Evolutionary conservation across 257 asterid genomes (phyloP).

Genomic region (Osmanthus fragrans): DNA sequence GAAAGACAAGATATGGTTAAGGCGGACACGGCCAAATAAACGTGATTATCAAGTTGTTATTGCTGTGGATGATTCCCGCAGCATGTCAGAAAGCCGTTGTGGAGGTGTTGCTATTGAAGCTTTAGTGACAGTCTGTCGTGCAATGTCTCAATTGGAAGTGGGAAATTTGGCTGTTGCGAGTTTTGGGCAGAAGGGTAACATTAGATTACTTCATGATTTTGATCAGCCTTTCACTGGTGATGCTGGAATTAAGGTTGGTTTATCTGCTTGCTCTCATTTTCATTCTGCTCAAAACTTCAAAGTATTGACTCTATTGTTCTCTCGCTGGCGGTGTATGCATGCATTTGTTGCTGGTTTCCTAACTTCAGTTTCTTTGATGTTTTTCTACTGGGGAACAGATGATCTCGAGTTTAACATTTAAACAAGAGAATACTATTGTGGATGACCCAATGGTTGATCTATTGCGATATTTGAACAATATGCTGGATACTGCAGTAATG

Average conservation of each 20-base stretch:
- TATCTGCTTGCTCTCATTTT: neutral
- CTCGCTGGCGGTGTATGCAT: neutral
- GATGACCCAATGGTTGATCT: slow-evolving; percentile 87
- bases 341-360: too few relatives aligned
- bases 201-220: slow-evolving; percentile 71
- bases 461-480: slow-evolving; percentile 64
- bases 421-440: slow-evolving; percentile 79
- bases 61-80: slow-evolving; percentile 94
- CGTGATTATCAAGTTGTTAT: slow-evolving; percentile 93
- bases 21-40: slow-evolving; percentile 86
- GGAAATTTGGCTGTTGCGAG: slow-evolving; percentile 88
- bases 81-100: slow-evolving; percentile 85
- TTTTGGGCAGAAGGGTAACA: slow-evolving; percentile 92
- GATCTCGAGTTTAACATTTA: slow-evolving; percentile 87
- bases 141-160: slow-evolving; percentile 95
- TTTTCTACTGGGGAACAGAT: slow-evolving; percentile 45
- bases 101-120: slow-evolving; percentile 88
- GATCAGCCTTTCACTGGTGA: slow-evolving; percentile 86
- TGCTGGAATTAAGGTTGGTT: slow-evolving; percentile 80
- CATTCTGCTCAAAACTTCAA: neutral
- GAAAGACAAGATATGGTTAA: slow-evolving; percentile 90
- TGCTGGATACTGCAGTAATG: slow-evolving; percentile 64
- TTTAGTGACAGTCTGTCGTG: slow-evolving; percentile 88
- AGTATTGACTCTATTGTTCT: neutral
- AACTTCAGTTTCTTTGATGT: neutral